A percentile compares a stretch with the other conserved stretches of the same genome.
These are phyloP conservation scores for Colletotrichum scovillei DNA, from an alignment of 2,329 filamentous ascomycete genomes.

Conservation along the genomic window DNA sequence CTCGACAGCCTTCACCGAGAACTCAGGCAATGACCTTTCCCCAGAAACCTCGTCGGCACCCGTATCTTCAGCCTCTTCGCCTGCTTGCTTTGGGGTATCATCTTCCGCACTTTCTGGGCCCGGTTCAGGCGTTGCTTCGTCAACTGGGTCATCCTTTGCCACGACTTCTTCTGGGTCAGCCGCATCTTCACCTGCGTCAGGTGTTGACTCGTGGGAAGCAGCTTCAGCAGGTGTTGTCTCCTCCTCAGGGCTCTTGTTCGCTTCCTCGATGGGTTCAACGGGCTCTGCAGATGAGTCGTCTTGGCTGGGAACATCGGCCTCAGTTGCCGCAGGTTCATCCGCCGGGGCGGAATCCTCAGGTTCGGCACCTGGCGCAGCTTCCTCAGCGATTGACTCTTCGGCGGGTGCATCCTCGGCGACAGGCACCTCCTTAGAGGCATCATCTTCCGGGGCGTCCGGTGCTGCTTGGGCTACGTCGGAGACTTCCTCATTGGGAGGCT, in stretches of 20 bases:
- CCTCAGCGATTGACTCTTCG: background rate
- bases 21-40: slow-evolving; percentile 3
- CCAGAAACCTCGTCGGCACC: background rate
- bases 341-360: too few relatives aligned
- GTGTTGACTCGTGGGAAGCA: background rate
- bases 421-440: background rate
- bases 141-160: slow-evolving; percentile 2
- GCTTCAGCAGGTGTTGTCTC: background rate
- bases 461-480: background rate
- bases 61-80: background rate
- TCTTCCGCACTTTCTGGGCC: slow-evolving; percentile 31
- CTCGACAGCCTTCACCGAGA: slow-evolving; percentile 7
- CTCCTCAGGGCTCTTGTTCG: background rate
- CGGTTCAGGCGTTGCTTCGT: background rate
- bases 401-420: background rate
- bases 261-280: background rate
- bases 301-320: background rate
- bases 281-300: background rate
- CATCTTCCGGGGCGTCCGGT: background rate
- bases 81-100: slow-evolving; percentile 2
- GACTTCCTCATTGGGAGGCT: too few relatives aligned
- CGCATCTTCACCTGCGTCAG: background rate
- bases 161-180: background rate
- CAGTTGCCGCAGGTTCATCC: background rate
- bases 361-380: background rate